These are phyloP conservation scores for Coniochaeta sp. DNA, from an alignment of 2,329 filamentous ascomycete genomes.

Conservation along the genomic window DNA sequence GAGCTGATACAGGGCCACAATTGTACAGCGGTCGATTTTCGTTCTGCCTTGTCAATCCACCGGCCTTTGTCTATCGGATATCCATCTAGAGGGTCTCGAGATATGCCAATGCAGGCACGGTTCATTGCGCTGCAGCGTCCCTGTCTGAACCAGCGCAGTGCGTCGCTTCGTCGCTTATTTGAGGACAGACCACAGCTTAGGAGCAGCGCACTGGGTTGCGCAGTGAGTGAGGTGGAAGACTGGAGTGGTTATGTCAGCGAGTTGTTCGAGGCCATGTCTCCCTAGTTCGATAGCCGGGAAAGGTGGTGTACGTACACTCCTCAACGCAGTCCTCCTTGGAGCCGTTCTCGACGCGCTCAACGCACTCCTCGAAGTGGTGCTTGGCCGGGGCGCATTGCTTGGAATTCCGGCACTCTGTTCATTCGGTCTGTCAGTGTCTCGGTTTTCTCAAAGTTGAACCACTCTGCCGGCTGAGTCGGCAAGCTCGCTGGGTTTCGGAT, in stretches of 20 bases:
- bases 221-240: conserved; percentile 99
- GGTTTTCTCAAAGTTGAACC: not conserved
- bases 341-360: conserved; percentile 79
- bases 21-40: not conserved
- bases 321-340: conserved; percentile 94
- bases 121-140: not conserved
- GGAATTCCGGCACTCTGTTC: conserved; percentile 80
- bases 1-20: not conserved
- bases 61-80: not conserved
- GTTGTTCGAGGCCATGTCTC: not conserved
- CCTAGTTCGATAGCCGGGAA: conserved; percentile 17
- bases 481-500: not conserved
- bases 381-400: conserved; percentile 79
- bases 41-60: not conserved
- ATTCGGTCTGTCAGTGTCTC: conserved; percentile 3
- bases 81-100: not conserved
- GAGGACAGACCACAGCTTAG: conserved; percentile 88
- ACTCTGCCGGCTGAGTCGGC: not conserved
- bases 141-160: not conserved
- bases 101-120: not conserved
- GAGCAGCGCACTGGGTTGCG: conserved; percentile 84
- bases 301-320: conserved; percentile 67
- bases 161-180: conserved; percentile 54
- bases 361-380: conserved; percentile 98
- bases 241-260: conserved; percentile 25